phyloP scores from a whole-genome alignment of 495 filamentous ascomycete species.

The Trichoderma virens region DNA sequence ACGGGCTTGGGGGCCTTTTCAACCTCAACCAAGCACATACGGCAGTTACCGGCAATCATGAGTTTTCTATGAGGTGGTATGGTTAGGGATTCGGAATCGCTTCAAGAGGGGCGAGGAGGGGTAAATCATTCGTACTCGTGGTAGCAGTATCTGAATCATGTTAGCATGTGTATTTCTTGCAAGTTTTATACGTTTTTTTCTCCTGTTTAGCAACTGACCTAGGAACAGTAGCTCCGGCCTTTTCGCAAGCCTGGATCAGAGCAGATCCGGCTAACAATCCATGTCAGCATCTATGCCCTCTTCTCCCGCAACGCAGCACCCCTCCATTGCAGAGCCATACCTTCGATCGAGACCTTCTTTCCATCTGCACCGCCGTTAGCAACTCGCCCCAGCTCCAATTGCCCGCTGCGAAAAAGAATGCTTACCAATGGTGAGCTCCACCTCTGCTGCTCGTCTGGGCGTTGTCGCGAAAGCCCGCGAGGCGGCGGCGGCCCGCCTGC shows the following conservation, averaged over 20 bases:
- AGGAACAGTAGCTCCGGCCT: conserved; percentile 84
- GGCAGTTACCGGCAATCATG: conserved; percentile 97
- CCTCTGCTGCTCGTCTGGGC: conserved; percentile 67
- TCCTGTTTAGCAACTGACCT: conserved; percentile 43
- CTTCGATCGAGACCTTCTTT: conserved; percentile 93
- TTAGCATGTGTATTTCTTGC: not conserved
- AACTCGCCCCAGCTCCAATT: conserved; percentile 14
- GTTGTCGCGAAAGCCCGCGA: conserved; percentile 70
- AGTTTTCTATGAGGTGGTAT: conserved; percentile 59
- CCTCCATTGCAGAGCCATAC: conserved; percentile 38
- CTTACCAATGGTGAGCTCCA: conserved; percentile 90
- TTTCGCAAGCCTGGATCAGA: conserved; percentile 97
- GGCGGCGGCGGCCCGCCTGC: conserved; percentile 55
- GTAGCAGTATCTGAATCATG: conserved; percentile 78
- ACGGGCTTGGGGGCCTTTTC: conserved; percentile 93
- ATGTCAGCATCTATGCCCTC: conserved; percentile 19
- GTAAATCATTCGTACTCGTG: conserved; percentile 62
- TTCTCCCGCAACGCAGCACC: conserved; percentile 15
- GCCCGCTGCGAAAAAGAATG: not conserved
- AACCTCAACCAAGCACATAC: conserved; percentile 98
- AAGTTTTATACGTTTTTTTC: not conserved
- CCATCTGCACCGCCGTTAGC: conserved; percentile 59
- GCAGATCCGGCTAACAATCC: conserved; percentile 67
- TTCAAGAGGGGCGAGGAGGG: conserved; percentile 15
- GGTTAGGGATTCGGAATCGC: conserved; percentile 23